Percentiles rank a stretch among this genome's conserved stretches.
Evolutionary conservation across 192 early-diverging fungal species (phyloP).

Genomic region (Coemansia sp.): DNA sequence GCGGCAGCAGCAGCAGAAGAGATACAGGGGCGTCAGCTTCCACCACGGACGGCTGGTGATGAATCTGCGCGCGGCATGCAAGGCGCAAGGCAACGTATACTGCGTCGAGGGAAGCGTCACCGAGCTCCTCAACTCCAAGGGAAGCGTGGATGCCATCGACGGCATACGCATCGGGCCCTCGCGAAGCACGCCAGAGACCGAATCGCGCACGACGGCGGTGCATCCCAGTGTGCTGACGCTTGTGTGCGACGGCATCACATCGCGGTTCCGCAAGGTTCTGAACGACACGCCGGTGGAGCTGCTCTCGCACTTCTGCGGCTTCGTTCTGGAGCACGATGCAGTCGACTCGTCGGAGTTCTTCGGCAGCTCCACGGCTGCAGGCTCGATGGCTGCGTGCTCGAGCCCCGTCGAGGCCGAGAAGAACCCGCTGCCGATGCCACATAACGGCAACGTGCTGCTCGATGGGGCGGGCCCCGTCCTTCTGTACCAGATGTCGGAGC

Average conservation of each 20-base stretch:
- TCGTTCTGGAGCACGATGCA: constrained; percentile 46
- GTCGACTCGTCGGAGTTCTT: constrained; percentile 73
- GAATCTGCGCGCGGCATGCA: constrained; percentile 69
- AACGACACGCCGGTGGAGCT: constrained; percentile 20
- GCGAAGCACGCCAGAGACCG: constrained; percentile 1
- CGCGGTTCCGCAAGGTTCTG: constrained; percentile 78
- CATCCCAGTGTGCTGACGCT: constrained; percentile 63
- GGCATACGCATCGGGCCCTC: constrained; percentile 30
- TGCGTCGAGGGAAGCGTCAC: constrained; percentile 75
- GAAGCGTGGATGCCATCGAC: constrained; percentile 3
- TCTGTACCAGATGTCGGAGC: constrained; percentile 85
- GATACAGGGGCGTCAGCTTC: constrained; percentile 72
- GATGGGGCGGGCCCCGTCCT: constrained; percentile 82
- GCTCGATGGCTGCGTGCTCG: background rate
- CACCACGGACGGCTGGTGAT: constrained; percentile 94
- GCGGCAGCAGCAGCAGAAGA: constrained; percentile 36
- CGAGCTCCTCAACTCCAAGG: constrained; percentile 56
- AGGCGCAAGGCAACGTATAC: constrained; percentile 62
- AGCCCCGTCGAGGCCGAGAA: constrained; percentile 52
- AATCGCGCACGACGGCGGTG: constrained; percentile 30
- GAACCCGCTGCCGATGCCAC: constrained; percentile 69
- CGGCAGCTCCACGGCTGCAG: constrained; percentile 53
- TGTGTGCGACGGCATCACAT: constrained; percentile 92
- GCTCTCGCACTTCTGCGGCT: constrained; percentile 50
- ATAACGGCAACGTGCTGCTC: constrained; percentile 92